These are phyloP conservation scores for Ogataea kodamae DNA, from an alignment of 805 yeast species.

Conservation along the genomic window DNA sequence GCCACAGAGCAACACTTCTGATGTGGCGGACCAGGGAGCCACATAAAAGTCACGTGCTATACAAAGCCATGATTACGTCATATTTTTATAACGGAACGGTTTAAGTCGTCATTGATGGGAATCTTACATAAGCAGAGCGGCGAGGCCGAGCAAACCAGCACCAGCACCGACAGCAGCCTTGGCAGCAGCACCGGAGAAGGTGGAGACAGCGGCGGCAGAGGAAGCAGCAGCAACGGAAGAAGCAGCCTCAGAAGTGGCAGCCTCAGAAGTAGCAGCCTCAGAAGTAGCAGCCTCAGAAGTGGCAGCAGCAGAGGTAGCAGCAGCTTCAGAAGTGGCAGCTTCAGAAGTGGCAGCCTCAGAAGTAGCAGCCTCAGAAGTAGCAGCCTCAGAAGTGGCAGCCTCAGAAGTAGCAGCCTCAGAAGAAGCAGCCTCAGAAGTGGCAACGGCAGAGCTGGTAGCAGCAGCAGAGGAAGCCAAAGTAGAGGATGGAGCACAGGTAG, in stretches of 20 bases:
- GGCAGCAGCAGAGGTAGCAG: slow-evolving; percentile 1
- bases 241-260: slow-evolving; percentile 1
- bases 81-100: too few relatives aligned
- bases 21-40: slow-evolving; percentile 7
- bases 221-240: slow-evolving; percentile 10
- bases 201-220: slow-evolving; percentile 2
- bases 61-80: too few relatives aligned
- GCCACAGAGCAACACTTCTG: slow-evolving; percentile 4
- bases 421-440: slow-evolving; percentile 8
- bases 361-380: slow-evolving; percentile 11
- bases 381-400: slow-evolving; percentile 12
- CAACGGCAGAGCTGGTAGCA: not conserved
- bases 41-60: not conserved
- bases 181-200: slow-evolving; percentile 15
- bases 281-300: slow-evolving; percentile 15
- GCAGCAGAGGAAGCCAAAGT: slow-evolving; percentile 2
- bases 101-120: too few relatives aligned
- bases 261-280: slow-evolving; percentile 7
- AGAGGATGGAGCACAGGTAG: slow-evolving; percentile 22
- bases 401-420: slow-evolving; percentile 5
- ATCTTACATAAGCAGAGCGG: slow-evolving; percentile 22
- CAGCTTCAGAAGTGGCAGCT: slow-evolving; percentile 16
- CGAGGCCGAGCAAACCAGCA: slow-evolving; percentile 20
- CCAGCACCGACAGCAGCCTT: slow-evolving; percentile 22
- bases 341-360: slow-evolving; percentile 17